Base-by-base conservation (phyloP, 2,329 filamentous ascomycete species). In the Byssochlamys sp. region DNA sequence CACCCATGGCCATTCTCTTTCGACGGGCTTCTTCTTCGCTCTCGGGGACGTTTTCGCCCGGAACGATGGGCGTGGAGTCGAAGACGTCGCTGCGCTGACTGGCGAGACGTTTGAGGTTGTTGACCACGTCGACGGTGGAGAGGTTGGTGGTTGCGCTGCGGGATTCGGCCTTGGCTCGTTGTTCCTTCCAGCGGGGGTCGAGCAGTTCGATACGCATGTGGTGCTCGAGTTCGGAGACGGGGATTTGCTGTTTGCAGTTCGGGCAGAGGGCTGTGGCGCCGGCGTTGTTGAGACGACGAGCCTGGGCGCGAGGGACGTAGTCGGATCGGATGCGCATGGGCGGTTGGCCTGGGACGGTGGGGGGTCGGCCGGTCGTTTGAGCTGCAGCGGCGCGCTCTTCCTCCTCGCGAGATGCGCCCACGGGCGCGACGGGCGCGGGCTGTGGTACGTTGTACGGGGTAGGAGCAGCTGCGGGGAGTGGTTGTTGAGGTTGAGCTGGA, bases 191-290 rank as follows among this genome's bases (percentile, higher is more conserved):
- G 59, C 88, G 84, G 0, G 92, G 92, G 70, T 97, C 92, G 59
- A 96, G 82, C 52, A 96, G 81, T 75, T 97, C 92, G 70, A 97
- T 96, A 73, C 89, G 85, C 84, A 97, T 92, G 70, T 97, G 92
- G 62, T 92, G 86, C 59, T 94, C 89, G 63, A 96, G 82, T 75
- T 97, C 92, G 66, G 88, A 84, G 66, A 89, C 84, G 6, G 91
- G 90, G 59, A 96, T 91, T 64, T 89, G 85, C 75, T 95, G 90
- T 65, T 89, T 88, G 80, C 94, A 97, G 74, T 96, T 96, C 58
- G 91, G 91, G 71, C 92, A 97, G 58, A 95, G 78, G 3, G 87
- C 88, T 39, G 69, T 75, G 35, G 69, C 65, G 71, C 86, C 89
- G 62, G 84, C 80, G 55, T 80, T 82, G 68, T 84, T 87, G 52